These are phyloP conservation scores for Alternaria dauci DNA, from an alignment of 2,329 filamentous ascomycete species.

Conservation along the genomic window DNA sequence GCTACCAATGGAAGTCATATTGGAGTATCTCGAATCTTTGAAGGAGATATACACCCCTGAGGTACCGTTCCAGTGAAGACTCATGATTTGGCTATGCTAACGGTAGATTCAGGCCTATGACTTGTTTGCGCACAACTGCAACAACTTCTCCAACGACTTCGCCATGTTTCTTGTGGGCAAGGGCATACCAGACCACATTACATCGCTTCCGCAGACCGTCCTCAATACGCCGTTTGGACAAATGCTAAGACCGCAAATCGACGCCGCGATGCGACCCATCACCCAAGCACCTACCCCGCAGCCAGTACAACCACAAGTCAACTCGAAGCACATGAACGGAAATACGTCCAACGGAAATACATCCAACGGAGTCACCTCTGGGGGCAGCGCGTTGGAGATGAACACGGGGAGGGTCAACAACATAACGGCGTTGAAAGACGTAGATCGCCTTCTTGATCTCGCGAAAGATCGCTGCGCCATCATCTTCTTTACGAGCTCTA, in stretches of 20 bases:
- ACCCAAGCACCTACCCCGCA: conserved; percentile 65
- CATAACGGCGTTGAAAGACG: conserved; percentile 65
- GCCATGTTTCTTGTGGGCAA: conserved; percentile 87
- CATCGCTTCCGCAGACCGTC: conserved; percentile 83
- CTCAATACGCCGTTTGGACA: conserved; percentile 86
- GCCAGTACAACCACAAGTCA: conserved; percentile 22
- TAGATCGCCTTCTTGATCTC: conserved; percentile 67
- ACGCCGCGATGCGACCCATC: conserved; percentile 68
- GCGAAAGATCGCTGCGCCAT: conserved; percentile 75
- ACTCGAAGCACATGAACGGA: conserved; percentile 18
- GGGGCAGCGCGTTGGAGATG: conserved; percentile 27
- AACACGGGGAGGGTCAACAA: conserved; percentile 65
- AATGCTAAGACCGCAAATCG: conserved; percentile 82
- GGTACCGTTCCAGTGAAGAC: conserved; percentile 52
- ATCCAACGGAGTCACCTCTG: conserved; percentile 18
- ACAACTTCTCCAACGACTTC: conserved; percentile 95
- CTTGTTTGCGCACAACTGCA: conserved; percentile 86
- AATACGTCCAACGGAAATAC: conserved; percentile 12
- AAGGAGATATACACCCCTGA: conserved; percentile 82
- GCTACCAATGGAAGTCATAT: conserved; percentile 79
- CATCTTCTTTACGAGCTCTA: conserved; percentile 91
- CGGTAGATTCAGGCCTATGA: conserved; percentile 35
- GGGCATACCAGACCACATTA: conserved; percentile 87
- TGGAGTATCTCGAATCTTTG: conserved; percentile 87
- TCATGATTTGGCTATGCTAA: not conserved